These are phyloP conservation scores for Misopates orontium DNA, from an alignment of 257 asterid species.

Conservation along the genomic window DNA sequence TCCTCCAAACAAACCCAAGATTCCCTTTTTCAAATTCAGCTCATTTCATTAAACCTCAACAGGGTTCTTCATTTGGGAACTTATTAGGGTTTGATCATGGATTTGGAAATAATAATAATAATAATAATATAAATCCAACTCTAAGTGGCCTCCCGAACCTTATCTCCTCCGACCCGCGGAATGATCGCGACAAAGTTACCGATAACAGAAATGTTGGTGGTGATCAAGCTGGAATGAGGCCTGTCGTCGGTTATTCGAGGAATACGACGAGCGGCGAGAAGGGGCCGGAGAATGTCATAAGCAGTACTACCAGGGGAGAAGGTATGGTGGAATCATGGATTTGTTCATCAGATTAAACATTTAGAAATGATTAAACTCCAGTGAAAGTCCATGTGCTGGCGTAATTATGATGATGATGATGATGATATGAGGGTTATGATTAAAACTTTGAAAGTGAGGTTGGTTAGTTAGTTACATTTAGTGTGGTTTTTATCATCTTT, in stretches of 20 bases:
- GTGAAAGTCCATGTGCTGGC: neutral
- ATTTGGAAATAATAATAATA: constrained; percentile 24
- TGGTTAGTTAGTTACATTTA: too few relatives aligned
- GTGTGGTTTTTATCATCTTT: too few relatives aligned
- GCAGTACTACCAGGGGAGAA: constrained; percentile 33
- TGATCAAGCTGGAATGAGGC: constrained; percentile 26
- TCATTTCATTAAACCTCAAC: too few relatives aligned
- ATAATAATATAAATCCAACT: constrained; percentile 5
- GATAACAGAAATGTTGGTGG: constrained; percentile 17
- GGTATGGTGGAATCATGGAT: constrained; percentile 76
- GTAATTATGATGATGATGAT: constrained; percentile 18
- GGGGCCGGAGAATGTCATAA: constrained; percentile 28
- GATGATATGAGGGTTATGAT: constrained; percentile 31
- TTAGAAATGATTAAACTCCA: too few relatives aligned
- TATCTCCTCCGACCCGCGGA: constrained; percentile 44
- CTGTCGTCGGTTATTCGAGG: too few relatives aligned
- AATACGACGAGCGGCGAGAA: constrained; percentile 32
- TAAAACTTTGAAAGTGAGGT: constrained; percentile 29
- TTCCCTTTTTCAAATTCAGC: constrained; percentile 28
- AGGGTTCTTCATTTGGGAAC: constrained; percentile 25
- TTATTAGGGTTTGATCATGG: constrained; percentile 33
- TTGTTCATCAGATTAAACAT: constrained; percentile 56
- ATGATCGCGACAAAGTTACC: constrained; percentile 20
- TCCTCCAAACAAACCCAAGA: constrained; percentile 46
- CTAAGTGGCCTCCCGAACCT: constrained; percentile 49